Evolutionary conservation across 2,329 filamentous ascomycete genomes (phyloP), one percentile per base, ranked within the genome.

Genomic region (Hypoxylon sp.): DNA sequence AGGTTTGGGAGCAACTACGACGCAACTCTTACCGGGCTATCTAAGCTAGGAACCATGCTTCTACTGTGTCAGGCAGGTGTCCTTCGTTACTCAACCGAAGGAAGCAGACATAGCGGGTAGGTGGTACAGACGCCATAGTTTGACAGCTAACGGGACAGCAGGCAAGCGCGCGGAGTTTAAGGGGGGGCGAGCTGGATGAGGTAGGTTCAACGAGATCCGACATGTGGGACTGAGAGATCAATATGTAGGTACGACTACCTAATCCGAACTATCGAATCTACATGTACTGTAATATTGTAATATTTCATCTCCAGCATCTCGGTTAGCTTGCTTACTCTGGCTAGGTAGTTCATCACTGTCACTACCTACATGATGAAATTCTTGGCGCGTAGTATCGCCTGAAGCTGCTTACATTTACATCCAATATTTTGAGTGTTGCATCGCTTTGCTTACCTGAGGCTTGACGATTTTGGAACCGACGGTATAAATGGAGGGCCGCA

Each of bases 321-420:
- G 37, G 16, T 38, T 37, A 32, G 9, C n/a, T n/a, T n/a, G n/a
- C n/a, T n/a, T n/a, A n/a, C n/a, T n/a, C n/a, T n/a, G n/a, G n/a
- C 31, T 34, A 34, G 13, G 19, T 38, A 52, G 19, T 25, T 36
- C 30, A 41, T 36, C n/a, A n/a, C n/a, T n/a, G n/a, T n/a, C n/a
- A n/a, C n/a, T n/a, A n/a, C n/a, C n/a, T n/a, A n/a, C n/a, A n/a
- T n/a, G 30, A 45, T 52, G 13, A 36, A 17, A 49, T 36, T 27
- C 46, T 49, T 49, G 46, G 37, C 46, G 36, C 42, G 37, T 49
- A 25, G 21, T 36, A 21, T 36, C 21, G 41, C 41, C 16, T 46
- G 35, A n/a, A n/a, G n/a, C n/a, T n/a, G n/a, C n/a, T n/a, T n/a
- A n/a, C n/a, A n/a, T n/a, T n/a, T n/a, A n/a, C n/a, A n/a, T n/a